These are phyloP conservation scores for Sarocladium strictum DNA, from an alignment of 2,329 filamentous ascomycete genomes.

Conservation along the genomic window DNA sequence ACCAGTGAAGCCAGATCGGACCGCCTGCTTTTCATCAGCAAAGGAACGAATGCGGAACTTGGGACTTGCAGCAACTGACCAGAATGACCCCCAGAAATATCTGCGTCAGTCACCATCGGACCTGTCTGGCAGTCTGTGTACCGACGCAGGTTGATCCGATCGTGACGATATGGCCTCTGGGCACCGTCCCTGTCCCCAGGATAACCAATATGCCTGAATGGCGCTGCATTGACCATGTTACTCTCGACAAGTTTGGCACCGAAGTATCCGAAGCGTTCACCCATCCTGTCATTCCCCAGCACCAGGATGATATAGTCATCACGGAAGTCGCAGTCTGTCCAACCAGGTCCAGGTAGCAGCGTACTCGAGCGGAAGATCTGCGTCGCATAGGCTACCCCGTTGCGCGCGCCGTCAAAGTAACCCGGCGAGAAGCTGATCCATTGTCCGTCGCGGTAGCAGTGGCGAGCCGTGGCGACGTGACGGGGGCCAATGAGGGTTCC, in stretches of 20 bases:
- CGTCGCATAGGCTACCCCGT: not conserved
- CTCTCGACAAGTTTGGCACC: slow-evolving; percentile 16
- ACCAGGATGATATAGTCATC: slow-evolving; percentile 22
- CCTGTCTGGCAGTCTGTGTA: not conserved
- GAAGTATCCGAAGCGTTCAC: slow-evolving; percentile 19
- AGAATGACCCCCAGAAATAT: not conserved
- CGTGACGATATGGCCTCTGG: slow-evolving; percentile 12
- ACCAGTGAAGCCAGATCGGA: not conserved
- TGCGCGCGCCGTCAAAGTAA: not conserved
- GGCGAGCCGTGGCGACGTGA: not conserved
- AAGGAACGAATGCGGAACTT: too few relatives aligned
- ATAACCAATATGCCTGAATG: slow-evolving; percentile 17
- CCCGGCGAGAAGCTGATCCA: not conserved
- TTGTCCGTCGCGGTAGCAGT: not conserved
- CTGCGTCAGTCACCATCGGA: not conserved
- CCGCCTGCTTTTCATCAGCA: not conserved
- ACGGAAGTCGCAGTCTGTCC: slow-evolving; percentile 15
- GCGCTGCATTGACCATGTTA: slow-evolving; percentile 12
- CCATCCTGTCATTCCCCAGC: slow-evolving; percentile 17
- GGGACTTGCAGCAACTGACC: too few relatives aligned
- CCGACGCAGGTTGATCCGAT: not conserved
- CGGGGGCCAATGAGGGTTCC: not conserved
- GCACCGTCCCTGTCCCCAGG: slow-evolving; percentile 15
- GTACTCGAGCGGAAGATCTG: not conserved
- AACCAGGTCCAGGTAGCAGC: not conserved